Conservation (phyloP, 2,329 filamentous ascomycete species). For the Bimuria novae-zelandiae region DNA sequence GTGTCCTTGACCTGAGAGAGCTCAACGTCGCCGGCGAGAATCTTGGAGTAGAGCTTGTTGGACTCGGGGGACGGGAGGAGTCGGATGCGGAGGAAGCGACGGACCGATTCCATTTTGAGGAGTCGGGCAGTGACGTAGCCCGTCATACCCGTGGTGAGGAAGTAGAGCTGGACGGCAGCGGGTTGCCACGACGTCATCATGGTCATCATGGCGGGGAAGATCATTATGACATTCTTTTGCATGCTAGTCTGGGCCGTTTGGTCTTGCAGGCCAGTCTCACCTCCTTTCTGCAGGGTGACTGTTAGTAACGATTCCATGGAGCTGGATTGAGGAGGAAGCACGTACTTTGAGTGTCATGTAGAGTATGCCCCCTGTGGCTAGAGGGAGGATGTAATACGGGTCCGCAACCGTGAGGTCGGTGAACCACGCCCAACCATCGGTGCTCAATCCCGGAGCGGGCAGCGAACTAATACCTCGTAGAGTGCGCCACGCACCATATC, state of each 20-base stretch:
- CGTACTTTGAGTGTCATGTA: constrained; percentile 63
- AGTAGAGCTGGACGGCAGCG: constrained; percentile 66
- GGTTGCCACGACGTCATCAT: constrained; percentile 61
- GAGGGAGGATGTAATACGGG: constrained; percentile 76
- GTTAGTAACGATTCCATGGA: constrained; percentile 23
- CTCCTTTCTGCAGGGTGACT: constrained; percentile 49
- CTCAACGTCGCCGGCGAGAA: constrained; percentile 32
- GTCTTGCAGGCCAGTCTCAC: constrained; percentile 51
- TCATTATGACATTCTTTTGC: constrained; percentile 49
- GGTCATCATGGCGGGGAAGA: constrained; percentile 59
- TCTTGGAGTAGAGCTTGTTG: constrained; percentile 33
- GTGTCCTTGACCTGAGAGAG: constrained; percentile 26
- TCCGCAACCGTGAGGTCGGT: constrained; percentile 75
- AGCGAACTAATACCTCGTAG: constrained; percentile 73
- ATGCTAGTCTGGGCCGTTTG: constrained; percentile 35
- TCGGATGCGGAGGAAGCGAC: constrained; percentile 45
- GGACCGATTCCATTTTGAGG: constrained; percentile 44
- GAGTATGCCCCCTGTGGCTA: constrained; percentile 61
- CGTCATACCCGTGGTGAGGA: constrained; percentile 54
- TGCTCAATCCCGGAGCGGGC: constrained; percentile 78
- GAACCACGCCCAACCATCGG: constrained; percentile 77
- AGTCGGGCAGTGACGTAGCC: constrained; percentile 46
- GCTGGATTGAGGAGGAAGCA: constrained; percentile 11
- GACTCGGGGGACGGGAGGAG: constrained; percentile 27
- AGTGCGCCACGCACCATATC: constrained; percentile 80